Percentiles rank a stretch among this genome's conserved stretches.
These are phyloP conservation scores for Penicillium ochrochloron DNA, from an alignment of 495 filamentous ascomycete species.

Conservation along the genomic window DNA sequence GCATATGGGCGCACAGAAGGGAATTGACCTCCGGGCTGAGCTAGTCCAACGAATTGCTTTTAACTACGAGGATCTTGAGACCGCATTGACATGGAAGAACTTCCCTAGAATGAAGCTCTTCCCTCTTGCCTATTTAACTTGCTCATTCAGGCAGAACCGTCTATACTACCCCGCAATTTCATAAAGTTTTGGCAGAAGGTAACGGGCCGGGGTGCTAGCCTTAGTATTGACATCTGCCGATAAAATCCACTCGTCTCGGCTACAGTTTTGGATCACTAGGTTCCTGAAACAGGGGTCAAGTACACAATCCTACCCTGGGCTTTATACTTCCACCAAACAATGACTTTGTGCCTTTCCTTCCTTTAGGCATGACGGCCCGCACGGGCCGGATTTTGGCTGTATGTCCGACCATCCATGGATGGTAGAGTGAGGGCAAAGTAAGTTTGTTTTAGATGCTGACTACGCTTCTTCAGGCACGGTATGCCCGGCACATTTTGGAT, in stretches of 20 bases:
- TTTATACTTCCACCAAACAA: background rate
- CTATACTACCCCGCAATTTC: background rate
- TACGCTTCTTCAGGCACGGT: constrained; percentile 3
- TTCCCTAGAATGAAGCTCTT: background rate
- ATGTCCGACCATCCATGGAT: background rate
- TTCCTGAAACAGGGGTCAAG: background rate
- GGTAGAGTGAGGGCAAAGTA: background rate
- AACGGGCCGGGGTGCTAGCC: background rate
- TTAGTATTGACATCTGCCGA: background rate
- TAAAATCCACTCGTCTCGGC: background rate
- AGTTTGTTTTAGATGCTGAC: background rate
- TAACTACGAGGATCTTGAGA: background rate
- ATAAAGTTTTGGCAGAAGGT: background rate
- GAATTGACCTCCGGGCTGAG: background rate
- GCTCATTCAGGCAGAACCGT: background rate
- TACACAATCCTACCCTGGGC: background rate
- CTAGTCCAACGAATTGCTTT: background rate
- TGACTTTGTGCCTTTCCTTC: background rate
- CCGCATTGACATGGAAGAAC: background rate
- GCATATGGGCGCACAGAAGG: background rate
- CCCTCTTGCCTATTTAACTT: background rate
- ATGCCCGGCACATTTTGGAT: background rate
- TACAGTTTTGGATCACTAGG: background rate
- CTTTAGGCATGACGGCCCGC: constrained; percentile 1
- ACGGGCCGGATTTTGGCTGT: background rate